Evolutionary conservation across 306 rosid species (phyloP).

Genomic region (Castanea crenata): DNA sequence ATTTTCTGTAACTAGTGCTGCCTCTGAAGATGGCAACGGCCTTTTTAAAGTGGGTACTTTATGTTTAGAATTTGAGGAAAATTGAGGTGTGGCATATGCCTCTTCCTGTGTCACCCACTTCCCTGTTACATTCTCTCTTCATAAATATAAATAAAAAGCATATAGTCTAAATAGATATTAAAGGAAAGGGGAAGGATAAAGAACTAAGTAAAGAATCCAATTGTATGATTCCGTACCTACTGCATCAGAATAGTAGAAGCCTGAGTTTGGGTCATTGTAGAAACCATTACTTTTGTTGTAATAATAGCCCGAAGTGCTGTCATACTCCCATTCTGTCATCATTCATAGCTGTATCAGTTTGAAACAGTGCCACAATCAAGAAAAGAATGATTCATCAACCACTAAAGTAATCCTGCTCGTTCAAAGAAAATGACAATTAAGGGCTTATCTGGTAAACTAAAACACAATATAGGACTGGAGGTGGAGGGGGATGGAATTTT

Average conservation of each 20-base stretch:
- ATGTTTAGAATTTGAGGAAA: conserved; percentile 39
- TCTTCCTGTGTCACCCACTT: conserved; percentile 97
- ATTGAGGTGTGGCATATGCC: conserved; percentile 79
- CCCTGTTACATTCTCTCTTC: conserved; percentile 52
- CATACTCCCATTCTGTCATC: conserved; percentile 83
- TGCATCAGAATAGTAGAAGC: conserved; percentile 87
- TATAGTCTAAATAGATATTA: background rate
- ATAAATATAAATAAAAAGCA: conserved; percentile 29
- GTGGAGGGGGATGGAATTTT: background rate
- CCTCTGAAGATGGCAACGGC: conserved; percentile 36
- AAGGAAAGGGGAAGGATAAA: background rate
- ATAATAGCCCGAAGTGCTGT: conserved; percentile 81
- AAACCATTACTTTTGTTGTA: conserved; percentile 81
- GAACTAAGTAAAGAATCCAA: background rate
- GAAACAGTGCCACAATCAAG: conserved; percentile 21
- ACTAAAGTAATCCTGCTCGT: background rate
- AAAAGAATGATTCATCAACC: conserved; percentile 17
- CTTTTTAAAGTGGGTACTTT: conserved; percentile 44
- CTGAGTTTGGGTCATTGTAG: conserved; percentile 74
- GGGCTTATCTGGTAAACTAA: background rate
- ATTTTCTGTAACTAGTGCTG: conserved; percentile 38
- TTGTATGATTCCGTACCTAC: conserved; percentile 47
- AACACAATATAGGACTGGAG: background rate
- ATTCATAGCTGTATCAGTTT: conserved; percentile 48
- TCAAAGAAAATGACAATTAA: background rate